Percentiles rank a stretch among this genome's conserved stretches.
phyloP scores from a whole-genome alignment of 805 yeast species.

The Metschnikowia continentalis region DNA sequence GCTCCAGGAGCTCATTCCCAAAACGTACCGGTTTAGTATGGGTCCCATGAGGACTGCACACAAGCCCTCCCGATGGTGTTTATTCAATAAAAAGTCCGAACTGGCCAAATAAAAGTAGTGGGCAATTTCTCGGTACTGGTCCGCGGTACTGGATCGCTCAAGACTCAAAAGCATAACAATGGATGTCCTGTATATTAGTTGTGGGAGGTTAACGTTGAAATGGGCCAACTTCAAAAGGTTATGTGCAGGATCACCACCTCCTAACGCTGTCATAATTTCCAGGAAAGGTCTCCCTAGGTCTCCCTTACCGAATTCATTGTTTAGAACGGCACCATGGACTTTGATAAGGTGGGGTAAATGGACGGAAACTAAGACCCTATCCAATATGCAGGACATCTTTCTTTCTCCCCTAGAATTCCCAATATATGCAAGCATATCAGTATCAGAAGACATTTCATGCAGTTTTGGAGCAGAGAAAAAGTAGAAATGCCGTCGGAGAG shows the following conservation, averaged over 20 bases:
- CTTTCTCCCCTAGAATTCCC: neutral
- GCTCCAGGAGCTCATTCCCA: neutral
- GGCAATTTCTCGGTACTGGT: constrained; percentile 2
- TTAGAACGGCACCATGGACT: neutral
- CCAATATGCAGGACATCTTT: neutral
- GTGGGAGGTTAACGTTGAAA: constrained; percentile 15
- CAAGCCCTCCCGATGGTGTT: constrained; percentile 13
- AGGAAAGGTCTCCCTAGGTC: neutral
- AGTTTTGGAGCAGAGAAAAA: constrained; percentile 2
- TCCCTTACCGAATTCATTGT: neutral
- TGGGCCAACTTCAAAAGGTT: constrained; percentile 22
- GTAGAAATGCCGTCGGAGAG: constrained; percentile 23
- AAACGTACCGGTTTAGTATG: constrained; percentile 14
- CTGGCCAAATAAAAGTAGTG: constrained; percentile 16
- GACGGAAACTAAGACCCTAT: neutral
- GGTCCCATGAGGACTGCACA: constrained; percentile 14
- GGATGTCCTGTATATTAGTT: constrained; percentile 16
- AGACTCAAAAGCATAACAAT: constrained; percentile 17
- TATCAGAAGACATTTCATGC: neutral
- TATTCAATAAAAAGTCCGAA: constrained; percentile 28
- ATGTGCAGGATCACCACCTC: neutral
- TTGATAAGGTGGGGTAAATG: neutral
- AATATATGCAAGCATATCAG: neutral
- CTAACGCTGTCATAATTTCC: neutral
- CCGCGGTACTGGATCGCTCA: neutral